Evolutionary conservation across 1,139 yeast species (phyloP), one percentile per base, ranked within the genome.

Genomic region (Taphrina sp.): DNA sequence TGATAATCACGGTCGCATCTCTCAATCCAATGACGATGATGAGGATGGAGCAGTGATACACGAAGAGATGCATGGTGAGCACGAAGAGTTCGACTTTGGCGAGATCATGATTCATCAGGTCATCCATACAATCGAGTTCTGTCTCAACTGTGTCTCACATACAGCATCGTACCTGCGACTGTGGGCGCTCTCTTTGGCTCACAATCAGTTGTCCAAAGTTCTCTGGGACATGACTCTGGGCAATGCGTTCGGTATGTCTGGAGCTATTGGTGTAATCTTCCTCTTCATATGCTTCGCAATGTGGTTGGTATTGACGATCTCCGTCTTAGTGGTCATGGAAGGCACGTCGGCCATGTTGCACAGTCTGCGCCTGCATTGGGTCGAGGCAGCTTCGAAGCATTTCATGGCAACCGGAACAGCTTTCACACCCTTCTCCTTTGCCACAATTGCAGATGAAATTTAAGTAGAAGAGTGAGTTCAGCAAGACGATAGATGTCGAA

Each of bases 261-360:
- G 96, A 0, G 64, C 76, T 1, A 63, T 68, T 22, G 97, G 96
- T 14, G 81, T 86, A 2, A 60, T 84, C 34, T 79, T 79, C 76
- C 82, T 89, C 0, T 92, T 90, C 23, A 69, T 82, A 41, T 71
- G 92, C 58, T 94, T 94, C 72, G 96, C 85, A 14, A 82, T 90
- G 82, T 94, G 99, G 99, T 89, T 94, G 69, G 80, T 82, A 3
- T 76, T 90, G 62, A 92, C 98, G 0, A 90, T 89, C 43, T 82
- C 89, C 63, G 89, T 94, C 59, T 77, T 94, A 68, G 97, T 94
- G 52, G 76, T 89, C 23, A 92, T 94, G 98, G 98, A 94, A 72
- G 99, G 99, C 54, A 94, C 98, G 0, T 86, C 95, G 39, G 98
- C 98, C 26, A 94, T 94, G 98, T 78, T 94, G 66, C 99, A 94